phyloP scores from a whole-genome alignment of 108 stramenopile genomes.

The Cyclotella distinguenda region DNA sequence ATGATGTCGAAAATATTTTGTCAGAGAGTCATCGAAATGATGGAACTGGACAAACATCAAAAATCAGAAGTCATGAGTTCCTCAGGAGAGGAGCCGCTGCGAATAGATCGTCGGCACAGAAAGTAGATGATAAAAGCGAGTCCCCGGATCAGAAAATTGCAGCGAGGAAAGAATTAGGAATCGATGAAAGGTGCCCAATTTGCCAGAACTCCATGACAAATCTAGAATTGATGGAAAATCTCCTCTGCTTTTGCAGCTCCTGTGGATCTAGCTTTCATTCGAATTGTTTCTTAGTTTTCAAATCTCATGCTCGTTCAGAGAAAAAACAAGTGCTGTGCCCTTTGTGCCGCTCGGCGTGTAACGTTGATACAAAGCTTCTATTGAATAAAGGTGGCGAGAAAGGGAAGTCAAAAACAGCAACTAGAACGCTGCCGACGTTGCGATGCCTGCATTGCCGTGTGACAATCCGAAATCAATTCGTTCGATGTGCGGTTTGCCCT shows the following conservation, averaged over 20 bases:
- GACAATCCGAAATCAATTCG: constrained; percentile 3
- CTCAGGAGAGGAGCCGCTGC: constrained; percentile 16
- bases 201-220: constrained; percentile 17
- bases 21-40: neutral
- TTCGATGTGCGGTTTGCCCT: constrained; percentile 6
- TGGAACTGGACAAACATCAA: neutral
- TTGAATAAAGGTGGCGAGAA: neutral
- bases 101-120: neutral
- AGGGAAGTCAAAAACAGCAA: neutral
- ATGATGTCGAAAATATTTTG: constrained; percentile 4
- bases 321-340: neutral
- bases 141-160: neutral
- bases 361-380: neutral
- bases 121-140: neutral
- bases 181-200: constrained; percentile 3
- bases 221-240: constrained; percentile 7
- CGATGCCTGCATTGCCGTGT: constrained; percentile 2
- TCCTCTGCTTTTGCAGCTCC: constrained; percentile 3
- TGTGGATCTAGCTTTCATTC: constrained; percentile 13
- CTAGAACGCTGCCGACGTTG: neutral
- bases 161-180: constrained; percentile 2
- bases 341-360: constrained; percentile 4
- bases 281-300: neutral
- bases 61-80: constrained; percentile 9
- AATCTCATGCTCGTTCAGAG: constrained; percentile 7